Base-by-base conservation (phyloP, 2,329 filamentous ascomycete species). In the Podosphaera aphanis region DNA sequence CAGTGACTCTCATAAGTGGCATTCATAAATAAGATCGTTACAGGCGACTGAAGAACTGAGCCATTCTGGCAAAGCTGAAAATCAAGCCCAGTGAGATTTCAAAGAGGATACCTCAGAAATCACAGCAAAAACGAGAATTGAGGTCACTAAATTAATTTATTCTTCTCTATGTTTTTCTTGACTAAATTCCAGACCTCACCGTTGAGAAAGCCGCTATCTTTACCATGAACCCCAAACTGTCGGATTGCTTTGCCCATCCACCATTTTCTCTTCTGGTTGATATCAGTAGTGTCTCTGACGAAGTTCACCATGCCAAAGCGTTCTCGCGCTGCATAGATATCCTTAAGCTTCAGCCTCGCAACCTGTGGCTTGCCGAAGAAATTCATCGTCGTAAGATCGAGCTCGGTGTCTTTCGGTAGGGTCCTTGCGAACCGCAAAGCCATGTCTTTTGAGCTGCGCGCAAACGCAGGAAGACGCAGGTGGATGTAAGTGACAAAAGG, bases 401-500 rank as follows among this genome's bases (percentile, higher is more conserved):
- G 43, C 13, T 52, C 49, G 8, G 64, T 62, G 19, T 62, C 56
- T 13, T 56, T 56, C 1, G 72, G 67, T 1, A 71, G 59, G 41
- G 56, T 60, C 27, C 70, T 61, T 56, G 71, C 77, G 46, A 56
- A 60, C 25, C 67, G 66, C 48, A 67, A 61, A 19, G 80, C 63
- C 43, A 68, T 61, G 23, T 69, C 62, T 29, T 69, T 70, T 0
- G 77, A 79, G 35, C 66, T 61, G 39, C 79, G 73, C 15, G 79
- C 80, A 52, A 70, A 71, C 0, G 65, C 59, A 0, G 83, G 83
- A 1, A 86, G 66, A 19, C 71, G 70, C 43, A 90, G 63, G 59
- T 81, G 74, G 49, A 90, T 68, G 56, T 77, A 75, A 36, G 75
- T 74, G 6, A 88, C 80, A 56, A 80, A 82, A 2, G 83, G 79